A percentile compares a stretch with the other conserved stretches of the same genome.
These are phyloP conservation scores for Heterobasidion parviporum DNA, from an alignment of 1,284 basidiomycete genomes.

Conservation along the genomic window DNA sequence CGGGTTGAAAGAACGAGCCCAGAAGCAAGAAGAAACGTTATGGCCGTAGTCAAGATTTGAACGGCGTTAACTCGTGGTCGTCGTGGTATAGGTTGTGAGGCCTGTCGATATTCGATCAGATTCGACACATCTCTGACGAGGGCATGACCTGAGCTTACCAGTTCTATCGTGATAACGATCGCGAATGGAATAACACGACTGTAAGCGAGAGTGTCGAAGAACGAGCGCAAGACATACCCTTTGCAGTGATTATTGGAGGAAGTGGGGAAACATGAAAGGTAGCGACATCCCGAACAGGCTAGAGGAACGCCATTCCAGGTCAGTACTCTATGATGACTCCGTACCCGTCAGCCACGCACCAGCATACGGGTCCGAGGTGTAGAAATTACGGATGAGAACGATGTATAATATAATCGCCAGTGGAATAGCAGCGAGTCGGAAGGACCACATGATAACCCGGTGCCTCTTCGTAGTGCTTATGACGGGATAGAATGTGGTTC, in stretches of 20 bases:
- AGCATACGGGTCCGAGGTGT: constrained; percentile 74
- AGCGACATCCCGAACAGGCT: constrained; percentile 88
- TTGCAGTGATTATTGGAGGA: constrained; percentile 70
- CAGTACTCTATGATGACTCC: not conserved
- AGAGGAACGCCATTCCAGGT: constrained; percentile 6
- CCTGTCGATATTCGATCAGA: constrained; percentile 16
- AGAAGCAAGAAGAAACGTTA: too few relatives aligned
- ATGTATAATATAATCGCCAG: constrained; percentile 77
- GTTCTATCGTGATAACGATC: not conserved
- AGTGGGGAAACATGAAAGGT: constrained; percentile 82
- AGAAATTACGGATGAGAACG: constrained; percentile 83
- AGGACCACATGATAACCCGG: constrained; percentile 63
- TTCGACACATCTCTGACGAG: not conserved
- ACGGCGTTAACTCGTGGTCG: not conserved
- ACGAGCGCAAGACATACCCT: constrained; percentile 33
- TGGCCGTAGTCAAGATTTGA: too few relatives aligned
- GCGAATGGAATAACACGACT: not conserved
- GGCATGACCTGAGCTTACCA: not conserved
- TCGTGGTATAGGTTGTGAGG: constrained; percentile 19
- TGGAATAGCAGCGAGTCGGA: constrained; percentile 68
- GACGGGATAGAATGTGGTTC: constrained; percentile 83
- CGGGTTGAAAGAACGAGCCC: too few relatives aligned
- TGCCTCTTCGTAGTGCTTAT: constrained; percentile 74
- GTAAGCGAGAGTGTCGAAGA: not conserved
- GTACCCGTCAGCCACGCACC: constrained; percentile 33